Conservation (phyloP, 441 rosid genomes). For the Codiaeum variegatum region DNA sequence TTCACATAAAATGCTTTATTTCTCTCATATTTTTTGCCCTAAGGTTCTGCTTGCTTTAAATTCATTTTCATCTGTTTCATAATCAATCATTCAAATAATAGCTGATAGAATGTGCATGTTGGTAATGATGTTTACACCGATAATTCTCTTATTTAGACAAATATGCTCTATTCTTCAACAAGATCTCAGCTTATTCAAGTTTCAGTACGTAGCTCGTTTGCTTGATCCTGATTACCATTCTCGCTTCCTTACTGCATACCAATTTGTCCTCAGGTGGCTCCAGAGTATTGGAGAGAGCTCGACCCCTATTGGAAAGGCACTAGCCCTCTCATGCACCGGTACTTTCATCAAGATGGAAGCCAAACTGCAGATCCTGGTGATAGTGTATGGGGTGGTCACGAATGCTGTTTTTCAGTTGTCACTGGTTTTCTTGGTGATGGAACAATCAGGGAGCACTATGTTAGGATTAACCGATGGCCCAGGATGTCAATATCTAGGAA, state of each 20-base stretch:
- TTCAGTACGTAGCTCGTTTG: background rate
- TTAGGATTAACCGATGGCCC: slow-evolving; percentile 57
- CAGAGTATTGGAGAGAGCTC: slow-evolving; percentile 55
- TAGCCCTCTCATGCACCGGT: slow-evolving; percentile 43
- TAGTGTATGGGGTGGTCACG: slow-evolving; percentile 63
- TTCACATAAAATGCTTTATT: background rate
- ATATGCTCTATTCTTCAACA: background rate
- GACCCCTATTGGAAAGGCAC: slow-evolving; percentile 58
- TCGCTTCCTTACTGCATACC: background rate
- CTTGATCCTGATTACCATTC: slow-evolving; percentile 8
- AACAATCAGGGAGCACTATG: slow-evolving; percentile 47
- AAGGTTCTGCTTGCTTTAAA: background rate
- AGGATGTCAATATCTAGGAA: slow-evolving; percentile 37
- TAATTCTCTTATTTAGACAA: background rate
- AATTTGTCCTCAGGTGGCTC: slow-evolving; percentile 37
- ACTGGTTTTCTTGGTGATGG: slow-evolving; percentile 41
- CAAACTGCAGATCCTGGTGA: slow-evolving; percentile 55
- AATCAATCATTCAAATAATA: background rate
- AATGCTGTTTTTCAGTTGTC: slow-evolving; percentile 44
- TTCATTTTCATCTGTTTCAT: background rate
- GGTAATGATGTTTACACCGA: background rate
- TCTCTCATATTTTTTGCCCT: background rate
- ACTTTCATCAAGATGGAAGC: slow-evolving; percentile 60
- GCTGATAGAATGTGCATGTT: background rate
- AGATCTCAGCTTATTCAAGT: background rate